Conservation (phyloP, 2,329 filamentous ascomycete genomes). For the Aspergillus brasiliensis region DNA sequence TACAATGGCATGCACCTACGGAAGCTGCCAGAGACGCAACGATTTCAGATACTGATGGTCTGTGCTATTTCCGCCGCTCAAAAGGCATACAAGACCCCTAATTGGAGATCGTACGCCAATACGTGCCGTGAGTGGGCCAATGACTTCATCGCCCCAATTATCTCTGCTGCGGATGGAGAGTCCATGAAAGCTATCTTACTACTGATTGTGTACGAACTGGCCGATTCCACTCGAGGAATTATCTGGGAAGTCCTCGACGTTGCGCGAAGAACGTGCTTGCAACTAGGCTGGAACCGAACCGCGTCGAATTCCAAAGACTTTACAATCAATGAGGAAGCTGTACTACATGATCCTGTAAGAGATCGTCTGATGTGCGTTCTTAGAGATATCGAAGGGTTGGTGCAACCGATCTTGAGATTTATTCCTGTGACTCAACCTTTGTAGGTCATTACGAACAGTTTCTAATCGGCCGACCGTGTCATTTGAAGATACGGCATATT, state of each 20-base stretch:
- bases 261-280: neutral
- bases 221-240: neutral
- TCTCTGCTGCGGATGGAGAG: neutral
- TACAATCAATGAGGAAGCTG: neutral
- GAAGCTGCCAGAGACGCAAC: neutral
- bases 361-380: neutral
- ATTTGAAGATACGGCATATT: neutral
- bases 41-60: neutral
- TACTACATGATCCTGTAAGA: neutral
- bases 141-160: neutral
- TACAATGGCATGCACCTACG: neutral
- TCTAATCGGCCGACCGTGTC: neutral
- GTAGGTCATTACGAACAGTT: neutral
- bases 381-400: neutral
- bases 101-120: neutral
- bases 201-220: neutral
- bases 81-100: neutral
- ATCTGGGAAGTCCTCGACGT: neutral
- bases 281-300: neutral
- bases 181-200: neutral
- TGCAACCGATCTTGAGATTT: neutral
- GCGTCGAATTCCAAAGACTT: neutral
- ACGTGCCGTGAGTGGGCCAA: neutral
- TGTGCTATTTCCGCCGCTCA: neutral
- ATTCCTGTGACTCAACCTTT: neutral